A percentile compares a stretch with the other conserved stretches of the same genome.
phyloP scores from a whole-genome alignment of 805 yeast species.

The Teunomyces funiuensis region DNA sequence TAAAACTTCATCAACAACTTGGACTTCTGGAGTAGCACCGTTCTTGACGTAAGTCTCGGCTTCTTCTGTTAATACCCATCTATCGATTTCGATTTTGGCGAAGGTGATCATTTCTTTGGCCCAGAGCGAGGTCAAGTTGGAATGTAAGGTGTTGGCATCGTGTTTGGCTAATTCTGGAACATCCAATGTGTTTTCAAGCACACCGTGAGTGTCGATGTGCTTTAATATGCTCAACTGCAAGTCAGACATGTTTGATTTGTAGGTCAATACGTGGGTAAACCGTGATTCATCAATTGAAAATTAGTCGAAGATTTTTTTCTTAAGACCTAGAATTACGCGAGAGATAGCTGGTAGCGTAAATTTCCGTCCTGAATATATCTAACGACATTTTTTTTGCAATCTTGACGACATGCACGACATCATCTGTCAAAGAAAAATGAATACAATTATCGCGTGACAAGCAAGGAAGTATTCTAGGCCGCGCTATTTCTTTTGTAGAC shows the following conservation, averaged over 20 bases:
- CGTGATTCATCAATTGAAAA: slow-evolving; percentile 3
- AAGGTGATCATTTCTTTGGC: slow-evolving; percentile 80
- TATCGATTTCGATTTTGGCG: slow-evolving; percentile 70
- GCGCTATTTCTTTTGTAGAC: too few species aligned
- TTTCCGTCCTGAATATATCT: not conserved
- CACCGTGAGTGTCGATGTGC: slow-evolving; percentile 56
- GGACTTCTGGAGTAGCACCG: slow-evolving; percentile 84
- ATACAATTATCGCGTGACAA: too few species aligned
- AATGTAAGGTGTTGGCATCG: slow-evolving; percentile 64
- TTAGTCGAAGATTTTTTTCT: slow-evolving; percentile 5
- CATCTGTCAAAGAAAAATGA: not conserved
- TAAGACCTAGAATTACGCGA: slow-evolving; percentile 1
- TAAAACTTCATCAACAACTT: slow-evolving; percentile 73
- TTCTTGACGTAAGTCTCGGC: slow-evolving; percentile 73
- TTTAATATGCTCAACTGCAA: slow-evolving; percentile 64
- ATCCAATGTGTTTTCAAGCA: slow-evolving; percentile 64
- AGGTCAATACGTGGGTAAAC: not conserved
- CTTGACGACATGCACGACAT: not conserved
- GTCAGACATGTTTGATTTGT: slow-evolving; percentile 53
- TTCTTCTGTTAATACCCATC: slow-evolving; percentile 75
- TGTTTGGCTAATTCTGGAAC: slow-evolving; percentile 58
- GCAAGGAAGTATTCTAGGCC: too few species aligned
- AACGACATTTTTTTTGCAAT: not conserved
- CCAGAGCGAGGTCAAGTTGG: slow-evolving; percentile 84
- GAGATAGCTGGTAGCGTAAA: not conserved